Percentiles rank a stretch among this genome's conserved stretches.
phyloP scores from a whole-genome alignment of 2,329 filamentous ascomycete genomes.

The Magnaporthiopsis poae region DNA sequence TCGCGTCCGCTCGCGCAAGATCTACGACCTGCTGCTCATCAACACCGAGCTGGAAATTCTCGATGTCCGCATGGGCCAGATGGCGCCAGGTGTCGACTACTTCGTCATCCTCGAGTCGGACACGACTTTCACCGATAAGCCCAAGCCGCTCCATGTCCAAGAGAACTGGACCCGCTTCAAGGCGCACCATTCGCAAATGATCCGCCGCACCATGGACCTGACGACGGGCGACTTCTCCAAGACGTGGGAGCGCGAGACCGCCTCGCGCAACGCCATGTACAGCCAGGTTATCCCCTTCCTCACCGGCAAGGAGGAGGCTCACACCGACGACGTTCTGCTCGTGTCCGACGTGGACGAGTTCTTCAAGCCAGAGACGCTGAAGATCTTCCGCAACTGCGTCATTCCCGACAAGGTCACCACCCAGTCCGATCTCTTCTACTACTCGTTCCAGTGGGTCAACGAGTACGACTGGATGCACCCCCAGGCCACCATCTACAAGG shows the following conservation, averaged over 20 bases:
- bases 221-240: conserved; percentile 16
- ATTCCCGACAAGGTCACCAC: conserved; percentile 24
- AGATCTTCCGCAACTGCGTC: conserved; percentile 25
- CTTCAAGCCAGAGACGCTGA: conserved; percentile 24
- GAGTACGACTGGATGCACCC: conserved; percentile 31
- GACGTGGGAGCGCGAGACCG: conserved; percentile 27
- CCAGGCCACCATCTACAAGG: conserved; percentile 33
- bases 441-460: conserved; percentile 28
- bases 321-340: conserved; percentile 30
- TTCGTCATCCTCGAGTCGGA: conserved; percentile 33
- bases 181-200: conserved; percentile 29
- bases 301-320: conserved; percentile 21
- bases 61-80: conserved; percentile 14
- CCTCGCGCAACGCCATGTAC: conserved; percentile 28
- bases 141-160: conserved; percentile 26
- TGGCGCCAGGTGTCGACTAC: conserved; percentile 29
- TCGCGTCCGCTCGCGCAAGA: conserved; percentile 23
- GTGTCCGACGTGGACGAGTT: conserved; percentile 39
- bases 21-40: conserved; percentile 15
- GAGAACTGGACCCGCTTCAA: conserved; percentile 26
- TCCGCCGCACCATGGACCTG: conserved; percentile 27
- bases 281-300: conserved; percentile 28
- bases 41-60: conserved; percentile 14
- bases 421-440: conserved; percentile 27
- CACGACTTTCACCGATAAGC: conserved; percentile 26